Evolutionary conservation across 768 basidiomycete genomes (phyloP).

Genomic region (Hygrocybe coccinea): DNA sequence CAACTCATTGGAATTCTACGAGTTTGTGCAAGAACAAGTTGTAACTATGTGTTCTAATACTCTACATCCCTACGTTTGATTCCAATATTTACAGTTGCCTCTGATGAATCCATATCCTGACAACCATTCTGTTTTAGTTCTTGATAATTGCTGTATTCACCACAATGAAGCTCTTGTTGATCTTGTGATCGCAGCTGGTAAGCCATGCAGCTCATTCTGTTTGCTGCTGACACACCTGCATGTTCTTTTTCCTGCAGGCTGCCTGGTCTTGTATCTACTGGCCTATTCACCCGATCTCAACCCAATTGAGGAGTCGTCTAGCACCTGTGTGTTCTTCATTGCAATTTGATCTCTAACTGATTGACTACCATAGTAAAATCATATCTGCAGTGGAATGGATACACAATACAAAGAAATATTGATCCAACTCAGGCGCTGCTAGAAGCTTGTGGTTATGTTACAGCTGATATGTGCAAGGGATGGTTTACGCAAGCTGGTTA

Average conservation of each 20-base stretch:
- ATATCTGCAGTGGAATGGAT: slow-evolving; percentile 21
- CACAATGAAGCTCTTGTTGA: slow-evolving; percentile 16
- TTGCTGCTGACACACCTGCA: no score
- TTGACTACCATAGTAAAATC: slow-evolving; percentile 18
- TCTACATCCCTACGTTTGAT: neutral
- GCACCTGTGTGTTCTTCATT: slow-evolving; percentile 15
- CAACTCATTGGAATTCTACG: slow-evolving; percentile 29
- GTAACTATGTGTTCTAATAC: slow-evolving; percentile 20
- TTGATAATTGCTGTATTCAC: slow-evolving; percentile 39
- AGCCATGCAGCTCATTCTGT: no score
- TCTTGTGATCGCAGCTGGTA: no score
- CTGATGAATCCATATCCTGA: slow-evolving; percentile 34
- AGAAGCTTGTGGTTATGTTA: slow-evolving; percentile 15
- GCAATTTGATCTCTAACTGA: neutral
- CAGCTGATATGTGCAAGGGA: slow-evolving; percentile 7
- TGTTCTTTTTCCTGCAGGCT: slow-evolving; percentile 7
- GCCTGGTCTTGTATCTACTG: slow-evolving; percentile 27
- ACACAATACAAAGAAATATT: no score
- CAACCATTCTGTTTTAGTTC: slow-evolving; percentile 26
- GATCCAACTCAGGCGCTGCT: slow-evolving; percentile 9
- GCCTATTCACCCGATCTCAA: slow-evolving; percentile 33
- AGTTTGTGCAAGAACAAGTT: slow-evolving; percentile 35
- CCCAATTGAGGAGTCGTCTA: slow-evolving; percentile 26
- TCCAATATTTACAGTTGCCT: slow-evolving; percentile 13
- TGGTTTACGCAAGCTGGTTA: slow-evolving; percentile 13